These are phyloP conservation scores for Capsicum baccatum DNA, from an alignment of 257 asterid genomes.

Conservation along the genomic window DNA sequence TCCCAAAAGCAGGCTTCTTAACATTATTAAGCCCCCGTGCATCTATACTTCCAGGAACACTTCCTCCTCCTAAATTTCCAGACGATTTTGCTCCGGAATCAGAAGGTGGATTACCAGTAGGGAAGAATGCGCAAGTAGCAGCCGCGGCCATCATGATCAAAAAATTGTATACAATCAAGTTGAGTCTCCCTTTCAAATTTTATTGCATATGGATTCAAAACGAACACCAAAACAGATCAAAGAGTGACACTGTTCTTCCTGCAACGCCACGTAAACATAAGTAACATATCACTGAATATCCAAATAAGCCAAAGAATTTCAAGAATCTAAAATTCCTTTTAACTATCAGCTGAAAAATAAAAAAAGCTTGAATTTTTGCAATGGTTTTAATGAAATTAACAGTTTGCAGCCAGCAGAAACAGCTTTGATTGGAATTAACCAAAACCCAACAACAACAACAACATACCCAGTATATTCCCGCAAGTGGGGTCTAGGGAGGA, in stretches of 20 bases:
- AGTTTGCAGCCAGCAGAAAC: background rate
- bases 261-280: conserved; percentile 27
- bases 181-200: conserved; percentile 5
- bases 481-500: too few relatives aligned
- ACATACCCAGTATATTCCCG: too few relatives aligned
- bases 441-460: background rate
- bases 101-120: conserved; percentile 59
- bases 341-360: background rate
- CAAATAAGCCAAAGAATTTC: background rate
- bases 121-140: conserved; percentile 75
- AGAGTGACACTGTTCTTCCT: conserved; percentile 36
- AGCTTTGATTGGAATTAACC: background rate
- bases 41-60: conserved; percentile 63
- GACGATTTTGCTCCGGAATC: conserved; percentile 66
- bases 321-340: background rate
- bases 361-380: background rate
- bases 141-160: conserved; percentile 77
- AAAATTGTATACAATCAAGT: conserved; percentile 28
- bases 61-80: conserved; percentile 66
- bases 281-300: background rate
- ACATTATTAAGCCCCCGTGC: conserved; percentile 68
- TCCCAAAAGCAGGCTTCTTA: conserved; percentile 68
- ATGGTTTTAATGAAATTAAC: background rate
- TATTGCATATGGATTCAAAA: conserved; percentile 15
- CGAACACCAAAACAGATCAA: conserved; percentile 47